Evolutionary conservation across 129 eudicot species (phyloP), one percentile per base, ranked within the genome.

Genomic region (Lonicera japonica): DNA sequence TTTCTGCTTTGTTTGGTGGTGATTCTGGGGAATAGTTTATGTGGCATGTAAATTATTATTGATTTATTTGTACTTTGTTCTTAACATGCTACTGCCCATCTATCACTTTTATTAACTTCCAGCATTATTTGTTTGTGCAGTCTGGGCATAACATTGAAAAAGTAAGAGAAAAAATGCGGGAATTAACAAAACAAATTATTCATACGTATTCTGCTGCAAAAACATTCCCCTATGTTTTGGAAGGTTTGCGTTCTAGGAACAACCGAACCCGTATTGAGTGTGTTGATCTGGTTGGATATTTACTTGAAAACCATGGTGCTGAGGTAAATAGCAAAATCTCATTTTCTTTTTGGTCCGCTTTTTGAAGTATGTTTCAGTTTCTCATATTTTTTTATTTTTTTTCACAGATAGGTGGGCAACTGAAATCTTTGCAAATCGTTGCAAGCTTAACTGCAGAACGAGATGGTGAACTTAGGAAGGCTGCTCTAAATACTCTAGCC

Each of bases 391-490:
- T 29, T 6, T 29, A 29, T 29, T 6, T 29, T n/a, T 24, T 19
- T 58, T 2, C 50, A 58, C 80, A 92, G 99, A 81, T 92, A 41
- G 64, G 78, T 59, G 91, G 90, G 22, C 99, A 92, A 65, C 71
- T 92, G 25, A 92, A 88, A 64, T 79, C 83, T 36, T 73, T 92
- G 89, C 92, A 85, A 83, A 77, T 85, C 60, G 96, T 92, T 61
- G 99, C 99, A 72, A 92, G 91, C 77, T 82, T 92, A 80, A 92
- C 96, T 25, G 96, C 89, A 40, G 99, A 92, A 68, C 83, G 99
- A 61, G 99, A 92, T 80, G 99, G 99, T 67, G 99, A 92, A 43
- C 89, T 84, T 68, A 73, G 99, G 68, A 92, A 92, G 71, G 95
- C 96, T 66, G 99, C 99, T 22, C 65, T 92, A 63, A 92, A 85